Evolutionary conservation across 179 eudicot genomes (phyloP).

Genomic region (Heliamphora ciliata): DNA sequence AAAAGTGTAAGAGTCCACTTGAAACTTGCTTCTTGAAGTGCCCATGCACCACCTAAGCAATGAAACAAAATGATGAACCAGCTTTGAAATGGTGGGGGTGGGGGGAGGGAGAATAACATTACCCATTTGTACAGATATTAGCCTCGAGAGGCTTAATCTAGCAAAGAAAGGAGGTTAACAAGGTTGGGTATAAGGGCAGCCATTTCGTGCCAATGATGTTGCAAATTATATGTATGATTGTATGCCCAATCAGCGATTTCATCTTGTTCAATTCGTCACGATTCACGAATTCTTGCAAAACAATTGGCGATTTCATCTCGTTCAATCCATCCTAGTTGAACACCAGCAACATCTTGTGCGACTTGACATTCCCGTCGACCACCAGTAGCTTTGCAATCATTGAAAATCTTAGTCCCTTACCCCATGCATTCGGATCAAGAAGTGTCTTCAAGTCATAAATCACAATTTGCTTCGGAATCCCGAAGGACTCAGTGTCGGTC

Average conservation of each 20-base stretch:
- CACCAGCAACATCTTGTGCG: conserved; percentile 58
- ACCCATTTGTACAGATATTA: no score
- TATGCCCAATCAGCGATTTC: conserved; percentile 10
- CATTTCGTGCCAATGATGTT: conserved; percentile 26
- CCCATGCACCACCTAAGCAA: no score
- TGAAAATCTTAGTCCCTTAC: conserved; percentile 29
- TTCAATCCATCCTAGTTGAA: conserved; percentile 31
- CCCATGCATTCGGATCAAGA: neutral
- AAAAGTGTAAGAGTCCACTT: no score
- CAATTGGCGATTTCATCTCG: conserved; percentile 30
- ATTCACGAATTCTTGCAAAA: conserved; percentile 50
- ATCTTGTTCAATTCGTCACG: conserved; percentile 51
- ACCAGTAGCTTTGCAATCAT: conserved; percentile 61
- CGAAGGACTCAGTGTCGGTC: conserved; percentile 28
- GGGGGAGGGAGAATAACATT: no score
- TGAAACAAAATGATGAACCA: no score
- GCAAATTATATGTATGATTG: no score
- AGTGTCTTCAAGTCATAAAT: conserved; percentile 19
- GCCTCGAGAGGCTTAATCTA: no score
- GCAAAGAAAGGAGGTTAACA: no score
- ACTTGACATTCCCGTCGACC: conserved; percentile 43
- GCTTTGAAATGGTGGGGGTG: no score
- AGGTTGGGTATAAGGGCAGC: neutral
- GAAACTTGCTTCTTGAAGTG: no score
- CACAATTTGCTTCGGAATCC: conserved; percentile 48